Percentiles rank a stretch among this genome's conserved stretches.
Evolutionary conservation across 2,329 filamentous ascomycete genomes (phyloP).

Genomic region (Trichoderma sp.): DNA sequence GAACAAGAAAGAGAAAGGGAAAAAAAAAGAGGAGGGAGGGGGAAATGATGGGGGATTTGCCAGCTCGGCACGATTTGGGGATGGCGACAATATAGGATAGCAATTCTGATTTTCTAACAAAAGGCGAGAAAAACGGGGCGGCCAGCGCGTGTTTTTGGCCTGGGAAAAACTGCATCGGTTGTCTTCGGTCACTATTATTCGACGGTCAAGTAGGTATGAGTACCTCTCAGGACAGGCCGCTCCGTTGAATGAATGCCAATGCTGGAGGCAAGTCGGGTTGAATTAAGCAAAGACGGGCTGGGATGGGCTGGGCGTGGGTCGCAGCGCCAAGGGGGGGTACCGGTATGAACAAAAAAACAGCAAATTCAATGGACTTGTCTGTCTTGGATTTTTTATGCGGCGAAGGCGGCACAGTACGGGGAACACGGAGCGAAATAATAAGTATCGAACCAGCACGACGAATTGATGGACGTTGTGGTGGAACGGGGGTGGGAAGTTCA

Average conservation of each 20-base stretch:
- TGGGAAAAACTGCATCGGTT: slow-evolving; percentile 3
- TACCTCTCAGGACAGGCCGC: neutral
- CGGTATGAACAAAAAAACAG: neutral
- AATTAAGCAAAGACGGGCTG: neutral
- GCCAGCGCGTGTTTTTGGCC: slow-evolving; percentile 17
- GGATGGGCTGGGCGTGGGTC: slow-evolving; percentile 8
- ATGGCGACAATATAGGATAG: slow-evolving; percentile 28
- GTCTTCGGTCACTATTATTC: neutral
- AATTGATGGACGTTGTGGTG: neutral
- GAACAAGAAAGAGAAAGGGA: slow-evolving; percentile 26
- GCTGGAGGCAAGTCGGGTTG: neutral
- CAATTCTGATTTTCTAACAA: slow-evolving; percentile 20
- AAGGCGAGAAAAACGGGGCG: slow-evolving; percentile 22
- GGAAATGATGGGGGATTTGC: slow-evolving; percentile 25
- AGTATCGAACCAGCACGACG: neutral
- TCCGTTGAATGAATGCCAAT: neutral
- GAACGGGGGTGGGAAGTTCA: neutral
- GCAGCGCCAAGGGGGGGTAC: neutral
- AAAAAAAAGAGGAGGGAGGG: slow-evolving; percentile 27
- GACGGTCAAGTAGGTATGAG: neutral
- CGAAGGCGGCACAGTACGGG: slow-evolving; percentile 14
- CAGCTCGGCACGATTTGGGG: slow-evolving; percentile 25
- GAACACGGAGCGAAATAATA: slow-evolving; percentile 4
- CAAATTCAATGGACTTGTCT: neutral
- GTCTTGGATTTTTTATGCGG: neutral